Evolutionary conservation across 148 eudicot species (phyloP).

Genomic region (Diospyros kaki): DNA sequence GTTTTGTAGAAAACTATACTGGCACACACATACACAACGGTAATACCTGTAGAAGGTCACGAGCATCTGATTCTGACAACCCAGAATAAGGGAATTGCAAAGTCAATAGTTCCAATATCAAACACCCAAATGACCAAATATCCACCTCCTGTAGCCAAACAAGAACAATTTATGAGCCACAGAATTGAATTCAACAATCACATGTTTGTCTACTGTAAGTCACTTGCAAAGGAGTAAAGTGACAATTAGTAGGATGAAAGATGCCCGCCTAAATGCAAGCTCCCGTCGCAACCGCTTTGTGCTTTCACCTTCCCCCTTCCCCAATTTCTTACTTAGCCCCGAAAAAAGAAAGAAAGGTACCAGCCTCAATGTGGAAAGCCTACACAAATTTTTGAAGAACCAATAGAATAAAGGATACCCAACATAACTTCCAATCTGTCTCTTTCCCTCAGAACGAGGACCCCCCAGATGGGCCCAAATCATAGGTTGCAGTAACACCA

Average conservation of each 20-base stretch:
- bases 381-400: no score
- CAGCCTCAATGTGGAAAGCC: no score
- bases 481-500: neutral
- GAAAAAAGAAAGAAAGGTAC: no score
- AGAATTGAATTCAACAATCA: neutral
- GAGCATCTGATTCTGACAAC: conserved; percentile 58
- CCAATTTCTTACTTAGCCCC: no score
- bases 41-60: conserved; percentile 54
- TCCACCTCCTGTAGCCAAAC: conserved; percentile 73
- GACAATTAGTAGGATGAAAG: neutral
- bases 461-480: neutral
- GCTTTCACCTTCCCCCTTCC: no score
- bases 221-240: neutral
- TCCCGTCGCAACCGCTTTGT: no score
- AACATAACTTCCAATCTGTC: neutral
- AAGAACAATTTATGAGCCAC: neutral
- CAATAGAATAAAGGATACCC: neutral
- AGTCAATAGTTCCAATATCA: conserved; percentile 76
- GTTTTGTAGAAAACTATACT: neutral
- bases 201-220: no score
- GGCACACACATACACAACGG: neutral
- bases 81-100: conserved; percentile 73
- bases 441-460: neutral
- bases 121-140: conserved; percentile 96
- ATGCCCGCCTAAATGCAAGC: no score